phyloP scores from a whole-genome alignment of 129 eudicot genomes.

The Centrapalus pauciflorus region DNA sequence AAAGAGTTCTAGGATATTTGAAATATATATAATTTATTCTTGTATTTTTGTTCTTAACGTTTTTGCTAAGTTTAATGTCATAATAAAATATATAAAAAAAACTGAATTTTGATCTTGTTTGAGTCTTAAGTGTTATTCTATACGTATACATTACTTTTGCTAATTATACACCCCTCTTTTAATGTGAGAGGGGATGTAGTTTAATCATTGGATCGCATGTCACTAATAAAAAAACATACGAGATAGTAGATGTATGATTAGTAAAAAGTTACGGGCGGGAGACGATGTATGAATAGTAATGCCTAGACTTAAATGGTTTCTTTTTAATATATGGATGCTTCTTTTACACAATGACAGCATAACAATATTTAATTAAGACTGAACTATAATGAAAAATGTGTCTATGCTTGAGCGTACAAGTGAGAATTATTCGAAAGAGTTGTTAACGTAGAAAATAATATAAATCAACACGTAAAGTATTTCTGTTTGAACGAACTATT shows the following conservation, averaged over 20 bases:
- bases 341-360: background rate
- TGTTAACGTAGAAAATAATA: slow-evolving; percentile 1
- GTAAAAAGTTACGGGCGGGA: too few relatives aligned
- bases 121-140: too few relatives aligned
- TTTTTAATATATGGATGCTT: too few relatives aligned
- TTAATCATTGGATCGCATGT: too few relatives aligned
- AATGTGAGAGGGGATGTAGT: too few relatives aligned
- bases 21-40: background rate
- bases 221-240: too few relatives aligned
- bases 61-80: too few relatives aligned
- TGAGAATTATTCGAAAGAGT: background rate
- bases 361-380: background rate
- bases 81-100: background rate
- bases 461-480: background rate
- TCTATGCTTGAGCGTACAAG: background rate
- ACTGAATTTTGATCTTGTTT: background rate
- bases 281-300: too few relatives aligned
- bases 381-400: background rate
- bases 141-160: too few relatives aligned
- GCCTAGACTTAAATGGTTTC: too few relatives aligned
- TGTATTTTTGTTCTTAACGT: background rate
- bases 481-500: slow-evolving; percentile 8
- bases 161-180: too few relatives aligned
- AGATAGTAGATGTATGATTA: too few relatives aligned
- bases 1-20: background rate